Conservation (phyloP, 768 basidiomycete genomes). For the Tricholoma sp. region DNA sequence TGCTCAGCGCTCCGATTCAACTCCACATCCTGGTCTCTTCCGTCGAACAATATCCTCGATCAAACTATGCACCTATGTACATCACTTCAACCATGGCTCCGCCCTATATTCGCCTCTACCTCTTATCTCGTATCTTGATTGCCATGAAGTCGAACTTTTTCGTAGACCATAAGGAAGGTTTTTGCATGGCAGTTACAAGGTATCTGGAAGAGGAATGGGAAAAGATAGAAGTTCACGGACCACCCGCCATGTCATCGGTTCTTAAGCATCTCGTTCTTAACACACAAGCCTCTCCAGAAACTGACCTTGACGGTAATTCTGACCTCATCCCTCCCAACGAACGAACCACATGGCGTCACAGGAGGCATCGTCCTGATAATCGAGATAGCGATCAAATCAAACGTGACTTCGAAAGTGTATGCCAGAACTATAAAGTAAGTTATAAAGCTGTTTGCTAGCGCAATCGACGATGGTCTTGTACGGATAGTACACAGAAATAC, state of each 20-base stretch:
- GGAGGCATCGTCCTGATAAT: constrained; percentile 26
- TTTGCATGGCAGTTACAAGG: constrained; percentile 66
- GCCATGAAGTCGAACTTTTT: constrained; percentile 51
- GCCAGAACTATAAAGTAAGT: constrained; percentile 32
- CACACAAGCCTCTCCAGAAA: background rate
- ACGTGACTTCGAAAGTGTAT: constrained; percentile 44
- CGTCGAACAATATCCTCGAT: constrained; percentile 36
- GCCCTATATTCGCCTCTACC: constrained; percentile 78
- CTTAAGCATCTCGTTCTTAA: constrained; percentile 52
- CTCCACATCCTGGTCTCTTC: constrained; percentile 62
- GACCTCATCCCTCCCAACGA: background rate
- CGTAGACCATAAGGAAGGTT: constrained; percentile 62
- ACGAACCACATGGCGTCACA: background rate
- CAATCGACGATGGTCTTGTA: background rate
- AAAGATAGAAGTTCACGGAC: constrained; percentile 57
- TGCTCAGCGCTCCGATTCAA: constrained; percentile 58
- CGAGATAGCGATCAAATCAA: constrained; percentile 46
- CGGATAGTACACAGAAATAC: constrained; percentile 47
- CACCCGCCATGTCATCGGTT: constrained; percentile 70
- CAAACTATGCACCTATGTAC: constrained; percentile 65
- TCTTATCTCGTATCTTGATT: constrained; percentile 64
- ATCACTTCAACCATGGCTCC: constrained; percentile 64
- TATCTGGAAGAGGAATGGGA: constrained; percentile 71
- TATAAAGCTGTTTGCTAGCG: background rate
- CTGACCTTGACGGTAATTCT: background rate